Conservation (phyloP, 768 basidiomycete genomes). For the Tricholoma hemisulphureum region DNA sequence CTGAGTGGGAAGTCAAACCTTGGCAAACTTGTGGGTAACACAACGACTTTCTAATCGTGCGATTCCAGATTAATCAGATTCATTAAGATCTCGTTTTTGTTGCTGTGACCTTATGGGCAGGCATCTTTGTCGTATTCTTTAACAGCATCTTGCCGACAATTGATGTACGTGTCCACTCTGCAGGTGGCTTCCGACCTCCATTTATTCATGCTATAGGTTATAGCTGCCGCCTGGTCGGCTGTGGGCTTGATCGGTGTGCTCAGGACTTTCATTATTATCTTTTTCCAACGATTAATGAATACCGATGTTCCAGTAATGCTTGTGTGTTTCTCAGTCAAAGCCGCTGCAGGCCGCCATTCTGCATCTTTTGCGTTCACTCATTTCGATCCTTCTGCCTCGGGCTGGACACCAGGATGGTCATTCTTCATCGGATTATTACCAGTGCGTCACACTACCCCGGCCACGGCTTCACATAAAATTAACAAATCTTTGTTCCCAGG, state of each 20-base stretch:
- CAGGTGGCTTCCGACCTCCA: not conserved
- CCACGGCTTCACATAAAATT: not conserved
- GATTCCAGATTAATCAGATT: not conserved
- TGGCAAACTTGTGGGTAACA: constrained; percentile 57
- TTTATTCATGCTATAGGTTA: constrained; percentile 34
- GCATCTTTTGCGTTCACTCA: constrained; percentile 55
- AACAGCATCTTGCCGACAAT: constrained; percentile 49
- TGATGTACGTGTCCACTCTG: constrained; percentile 36
- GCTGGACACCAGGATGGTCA: constrained; percentile 67
- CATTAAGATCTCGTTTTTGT: constrained; percentile 53
- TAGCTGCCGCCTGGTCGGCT: constrained; percentile 64
- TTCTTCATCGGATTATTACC: constrained; percentile 66
- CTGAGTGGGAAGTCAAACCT: constrained; percentile 53
- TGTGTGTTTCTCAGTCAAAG: constrained; percentile 55
- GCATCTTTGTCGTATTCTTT: constrained; percentile 53
- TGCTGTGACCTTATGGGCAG: constrained; percentile 46
- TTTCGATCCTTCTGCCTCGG: constrained; percentile 62
- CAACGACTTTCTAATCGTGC: not conserved
- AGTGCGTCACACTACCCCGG: constrained; percentile 30
- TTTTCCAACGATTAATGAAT: not conserved
- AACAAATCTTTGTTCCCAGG: constrained; percentile 18
- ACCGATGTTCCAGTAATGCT: constrained; percentile 45
- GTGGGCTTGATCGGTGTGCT: constrained; percentile 50
- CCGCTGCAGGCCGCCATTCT: constrained; percentile 51
- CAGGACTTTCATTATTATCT: not conserved